Evolutionary conservation across 768 basidiomycete species (phyloP).

Genomic region (Cystobasidium ongulense): DNA sequence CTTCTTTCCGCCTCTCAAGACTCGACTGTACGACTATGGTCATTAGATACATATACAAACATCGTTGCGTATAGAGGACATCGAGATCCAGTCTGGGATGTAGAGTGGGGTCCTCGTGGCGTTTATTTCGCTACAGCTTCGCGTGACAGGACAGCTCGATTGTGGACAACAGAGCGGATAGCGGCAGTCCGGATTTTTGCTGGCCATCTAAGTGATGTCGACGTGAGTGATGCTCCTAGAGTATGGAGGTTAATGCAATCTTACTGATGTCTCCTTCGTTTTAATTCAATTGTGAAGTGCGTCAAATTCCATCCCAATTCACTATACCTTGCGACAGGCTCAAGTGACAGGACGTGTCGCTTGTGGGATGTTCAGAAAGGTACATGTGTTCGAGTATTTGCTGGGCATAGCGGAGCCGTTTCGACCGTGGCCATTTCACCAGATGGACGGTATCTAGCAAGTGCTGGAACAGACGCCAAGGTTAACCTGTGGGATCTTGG

Average conservation of each 20-base stretch:
- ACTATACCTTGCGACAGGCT: slow-evolving; percentile 91
- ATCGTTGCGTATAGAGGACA: slow-evolving; percentile 91
- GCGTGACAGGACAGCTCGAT: slow-evolving; percentile 81
- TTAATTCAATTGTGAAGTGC: slow-evolving; percentile 53
- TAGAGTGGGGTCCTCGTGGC: slow-evolving; percentile 96
- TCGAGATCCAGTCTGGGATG: slow-evolving; percentile 96
- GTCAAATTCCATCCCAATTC: slow-evolving; percentile 96
- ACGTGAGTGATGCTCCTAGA: slow-evolving; percentile 56
- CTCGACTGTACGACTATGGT: slow-evolving; percentile 84
- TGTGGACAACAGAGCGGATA: slow-evolving; percentile 91
- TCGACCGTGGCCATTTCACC: slow-evolving; percentile 81
- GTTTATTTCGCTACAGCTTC: slow-evolving; percentile 97
- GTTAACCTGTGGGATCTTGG: slow-evolving; percentile 96
- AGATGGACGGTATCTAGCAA: slow-evolving; percentile 87
- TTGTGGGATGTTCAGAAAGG: slow-evolving; percentile 98
- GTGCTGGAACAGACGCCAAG: slow-evolving; percentile 79
- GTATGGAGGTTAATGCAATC: not conserved
- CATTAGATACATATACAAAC: slow-evolving; percentile 86
- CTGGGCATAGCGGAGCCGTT: slow-evolving; percentile 84
- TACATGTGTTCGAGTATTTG: slow-evolving; percentile 83
- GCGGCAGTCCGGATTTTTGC: slow-evolving; percentile 83
- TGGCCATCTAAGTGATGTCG: slow-evolving; percentile 92
- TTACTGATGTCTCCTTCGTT: not conserved
- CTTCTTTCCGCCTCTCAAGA: slow-evolving; percentile 89
- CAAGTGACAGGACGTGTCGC: slow-evolving; percentile 89